Base-by-base conservation (phyloP, 257 asterid genomes). In the Catharanthus roseus region DNA sequence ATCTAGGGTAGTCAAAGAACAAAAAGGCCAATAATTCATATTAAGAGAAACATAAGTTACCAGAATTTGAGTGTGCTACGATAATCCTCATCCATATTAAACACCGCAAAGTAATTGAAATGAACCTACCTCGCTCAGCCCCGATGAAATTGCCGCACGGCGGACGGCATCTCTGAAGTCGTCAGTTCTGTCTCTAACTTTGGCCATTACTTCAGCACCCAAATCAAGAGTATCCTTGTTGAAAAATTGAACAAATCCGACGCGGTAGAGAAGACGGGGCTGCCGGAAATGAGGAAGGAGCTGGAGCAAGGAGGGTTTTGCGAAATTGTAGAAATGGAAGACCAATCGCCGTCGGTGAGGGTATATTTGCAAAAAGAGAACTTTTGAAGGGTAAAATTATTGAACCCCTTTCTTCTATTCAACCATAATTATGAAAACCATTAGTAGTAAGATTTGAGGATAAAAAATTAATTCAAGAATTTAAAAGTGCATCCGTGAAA, bases 151-250 rank as follows among this genome's bases (percentile, higher is more conserved):
- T 18, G 97, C 97, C 26, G 95, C 84, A 67, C 93, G 82, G 57
- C 82, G 95, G 2, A 85, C 93, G 67, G 92, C 86, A 82, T 93
- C 96, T 85, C 81, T 91, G 75, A 93, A 87, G 82, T 93, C 99
- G 85, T 91, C 99, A n/a, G 91, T 86, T 82, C 92, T 86, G 70
- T 93, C 96, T 72, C 89, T 87, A 72, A 76, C 82, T 81, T 82
- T 89, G 12, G 90, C 85, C 97, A 93, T 92, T 72, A 65, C 71
- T 79, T 67, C 66, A 60, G 56, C 36, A 31, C 31, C 41, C 45
- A 33, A 33, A 34, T 19, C 67, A 33, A 61, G 45, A 6, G 67
- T 61, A 61, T 31, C 44, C 66, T 60, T 31, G 42, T 29, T 4
- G 66, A 7, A 60, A 9, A 16, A 60, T 6, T 60, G 24, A 60